A percentile compares a stretch with the other conserved stretches of the same genome.
phyloP scores from a whole-genome alignment of 139 green algal genomes.

The Coelastrella sp. region DNA sequence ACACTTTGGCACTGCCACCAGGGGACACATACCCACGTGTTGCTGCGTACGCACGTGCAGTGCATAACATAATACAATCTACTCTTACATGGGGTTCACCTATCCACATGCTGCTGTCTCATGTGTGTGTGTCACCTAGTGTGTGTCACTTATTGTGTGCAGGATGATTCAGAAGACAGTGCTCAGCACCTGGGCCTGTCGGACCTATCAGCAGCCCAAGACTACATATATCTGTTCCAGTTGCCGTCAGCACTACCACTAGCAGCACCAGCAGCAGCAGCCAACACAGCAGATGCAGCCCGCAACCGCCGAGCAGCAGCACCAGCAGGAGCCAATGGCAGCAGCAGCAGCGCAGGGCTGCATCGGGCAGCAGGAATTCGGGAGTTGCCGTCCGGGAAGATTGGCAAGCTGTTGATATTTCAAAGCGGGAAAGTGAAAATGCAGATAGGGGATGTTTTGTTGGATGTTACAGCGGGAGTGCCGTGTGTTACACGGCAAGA shows the following conservation, averaged over 20 bases:
- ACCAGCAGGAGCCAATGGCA: background rate
- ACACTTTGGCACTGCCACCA: too few species aligned
- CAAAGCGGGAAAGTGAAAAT: conserved; percentile 75
- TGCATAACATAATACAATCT: background rate
- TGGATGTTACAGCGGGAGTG: conserved; percentile 68
- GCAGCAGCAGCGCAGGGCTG: conserved; percentile 5
- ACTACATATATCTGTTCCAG: conserved; percentile 73
- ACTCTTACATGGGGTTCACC: too few species aligned
- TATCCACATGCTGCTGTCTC: background rate
- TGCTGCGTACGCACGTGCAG: too few species aligned
- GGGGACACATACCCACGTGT: too few species aligned
- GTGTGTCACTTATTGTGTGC: background rate
- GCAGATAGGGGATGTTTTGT: conserved; percentile 65
- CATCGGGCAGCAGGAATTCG: background rate
- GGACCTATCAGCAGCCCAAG: conserved; percentile 48
- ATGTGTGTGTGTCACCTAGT: background rate
- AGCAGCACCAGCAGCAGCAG: background rate
- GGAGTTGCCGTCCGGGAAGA: conserved; percentile 38
- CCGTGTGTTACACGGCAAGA: conserved; percentile 64
- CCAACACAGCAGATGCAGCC: background rate
- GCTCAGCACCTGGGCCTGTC: conserved; percentile 42
- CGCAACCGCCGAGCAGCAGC: background rate
- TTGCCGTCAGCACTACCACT: conserved; percentile 68
- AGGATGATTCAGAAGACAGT: conserved; percentile 50
- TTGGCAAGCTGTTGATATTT: conserved; percentile 68